Conservation (phyloP, 2,329 filamentous ascomycete genomes). For the Sporothrix humicola region DNA sequence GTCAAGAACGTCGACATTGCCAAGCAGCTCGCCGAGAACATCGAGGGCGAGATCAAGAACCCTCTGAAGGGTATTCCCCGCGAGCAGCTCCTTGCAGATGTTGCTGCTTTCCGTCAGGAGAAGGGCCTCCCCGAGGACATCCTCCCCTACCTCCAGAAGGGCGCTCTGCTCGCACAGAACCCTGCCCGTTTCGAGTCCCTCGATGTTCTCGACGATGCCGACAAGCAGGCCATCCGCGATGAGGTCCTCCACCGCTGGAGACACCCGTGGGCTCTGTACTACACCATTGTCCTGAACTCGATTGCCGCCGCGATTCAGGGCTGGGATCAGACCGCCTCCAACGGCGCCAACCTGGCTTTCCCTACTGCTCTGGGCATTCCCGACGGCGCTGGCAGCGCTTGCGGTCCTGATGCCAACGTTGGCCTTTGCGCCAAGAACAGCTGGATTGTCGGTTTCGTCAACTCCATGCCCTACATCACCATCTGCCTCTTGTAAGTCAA, state of each 20-base stretch:
- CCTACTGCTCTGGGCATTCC: conserved; percentile 59
- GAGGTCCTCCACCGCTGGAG: conserved; percentile 66
- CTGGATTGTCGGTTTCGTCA: conserved; percentile 68
- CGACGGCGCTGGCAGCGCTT: conserved; percentile 41
- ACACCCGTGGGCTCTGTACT: conserved; percentile 65
- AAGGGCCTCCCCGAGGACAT: conserved; percentile 63
- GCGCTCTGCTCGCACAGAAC: conserved; percentile 75
- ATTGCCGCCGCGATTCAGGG: conserved; percentile 73
- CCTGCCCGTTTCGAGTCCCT: conserved; percentile 67
- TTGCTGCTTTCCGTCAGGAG: conserved; percentile 36
- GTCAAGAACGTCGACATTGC: conserved; percentile 20
- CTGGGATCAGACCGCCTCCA: conserved; percentile 68
- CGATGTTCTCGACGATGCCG: conserved; percentile 41
- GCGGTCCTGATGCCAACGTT: conserved; percentile 45
- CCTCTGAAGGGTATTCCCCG: conserved; percentile 36
- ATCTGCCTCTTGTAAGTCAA: conserved; percentile 45
- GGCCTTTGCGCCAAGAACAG: conserved; percentile 54
- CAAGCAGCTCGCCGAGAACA: conserved; percentile 30
- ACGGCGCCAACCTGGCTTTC: conserved; percentile 68
- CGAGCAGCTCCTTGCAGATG: conserved; percentile 36
- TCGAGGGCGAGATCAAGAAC: conserved; percentile 36
- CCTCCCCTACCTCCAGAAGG: conserved; percentile 65
- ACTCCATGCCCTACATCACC: conserved; percentile 54
- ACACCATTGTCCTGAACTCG: conserved; percentile 71
- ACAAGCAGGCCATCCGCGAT: conserved; percentile 62